Evolutionary conservation across 1,139 yeast genomes (phyloP).

Genomic region (Zygosaccharomyces sapae): DNA sequence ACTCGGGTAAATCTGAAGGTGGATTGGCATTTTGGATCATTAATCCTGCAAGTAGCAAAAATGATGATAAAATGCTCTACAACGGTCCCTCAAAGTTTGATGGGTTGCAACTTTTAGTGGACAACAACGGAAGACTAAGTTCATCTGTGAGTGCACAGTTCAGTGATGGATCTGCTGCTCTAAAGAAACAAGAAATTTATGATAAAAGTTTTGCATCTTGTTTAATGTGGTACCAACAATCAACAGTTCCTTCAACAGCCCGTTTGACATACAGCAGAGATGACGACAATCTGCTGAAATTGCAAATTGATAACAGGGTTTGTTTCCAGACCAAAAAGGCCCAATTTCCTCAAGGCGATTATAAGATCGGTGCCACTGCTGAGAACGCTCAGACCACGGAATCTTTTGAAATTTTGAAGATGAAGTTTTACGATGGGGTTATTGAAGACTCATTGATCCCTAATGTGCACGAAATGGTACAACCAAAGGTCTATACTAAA

Average conservation of each 20-base stretch:
- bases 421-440: slow-evolving; percentile 51
- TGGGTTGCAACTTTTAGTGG: slow-evolving; percentile 58
- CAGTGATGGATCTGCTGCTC: slow-evolving; percentile 44
- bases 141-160: slow-evolving; percentile 48
- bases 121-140: slow-evolving; percentile 46
- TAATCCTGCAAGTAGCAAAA: slow-evolving; percentile 32
- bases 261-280: slow-evolving; percentile 52
- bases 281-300: slow-evolving; percentile 45
- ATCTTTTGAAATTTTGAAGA: slow-evolving; percentile 54
- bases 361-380: slow-evolving; percentile 53
- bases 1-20: slow-evolving; percentile 38
- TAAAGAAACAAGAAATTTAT: slow-evolving; percentile 27
- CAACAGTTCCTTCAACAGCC: slow-evolving; percentile 65
- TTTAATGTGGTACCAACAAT: slow-evolving; percentile 54
- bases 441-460: slow-evolving; percentile 54
- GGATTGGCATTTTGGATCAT: slow-evolving; percentile 33
- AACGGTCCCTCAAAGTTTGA: slow-evolving; percentile 42
- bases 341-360: slow-evolving; percentile 25
- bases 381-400: slow-evolving; percentile 43
- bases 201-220: slow-evolving; percentile 51
- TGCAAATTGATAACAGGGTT: slow-evolving; percentile 65
- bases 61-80: slow-evolving; percentile 17
- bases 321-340: slow-evolving; percentile 63
- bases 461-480: slow-evolving; percentile 51
- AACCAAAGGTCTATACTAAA: slow-evolving; percentile 39